These are phyloP conservation scores for Penicillium concentricum DNA, from an alignment of 2,329 filamentous ascomycete species.

Conservation along the genomic window DNA sequence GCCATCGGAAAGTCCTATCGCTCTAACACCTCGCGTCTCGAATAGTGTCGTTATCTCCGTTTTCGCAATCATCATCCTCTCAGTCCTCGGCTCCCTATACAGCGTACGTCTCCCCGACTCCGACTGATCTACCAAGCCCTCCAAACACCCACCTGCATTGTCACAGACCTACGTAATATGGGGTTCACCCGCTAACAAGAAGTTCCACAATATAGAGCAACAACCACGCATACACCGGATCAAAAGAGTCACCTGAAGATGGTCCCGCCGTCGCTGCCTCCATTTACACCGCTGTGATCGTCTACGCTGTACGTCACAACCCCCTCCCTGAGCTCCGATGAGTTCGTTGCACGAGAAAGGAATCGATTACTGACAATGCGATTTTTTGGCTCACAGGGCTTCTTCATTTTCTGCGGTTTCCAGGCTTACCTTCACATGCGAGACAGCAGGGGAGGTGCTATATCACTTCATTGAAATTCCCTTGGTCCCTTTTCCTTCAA, in stretches of 20 bases:
- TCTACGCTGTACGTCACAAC: conserved; percentile 73
- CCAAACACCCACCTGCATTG: conserved; percentile 3
- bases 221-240: conserved; percentile 81
- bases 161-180: conserved; percentile 2
- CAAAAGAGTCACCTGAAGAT: conserved; percentile 66
- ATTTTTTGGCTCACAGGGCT: conserved; percentile 56
- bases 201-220: conserved; percentile 48
- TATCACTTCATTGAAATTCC: conserved; percentile 61
- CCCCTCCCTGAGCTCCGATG: background rate
- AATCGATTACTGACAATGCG: conserved; percentile 14
- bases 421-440: conserved; percentile 85
- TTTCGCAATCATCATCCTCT: conserved; percentile 65
- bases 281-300: conserved; percentile 81
- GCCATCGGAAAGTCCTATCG: background rate
- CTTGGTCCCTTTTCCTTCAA: conserved; percentile 16
- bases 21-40: conserved; percentile 11
- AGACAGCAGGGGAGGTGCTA: conserved; percentile 78
- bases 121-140: background rate
- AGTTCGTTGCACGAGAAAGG: background rate
- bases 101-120: conserved; percentile 49
- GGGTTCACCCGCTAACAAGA: conserved; percentile 7
- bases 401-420: conserved; percentile 86
- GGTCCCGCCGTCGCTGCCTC: conserved; percentile 76
- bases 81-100: conserved; percentile 70
- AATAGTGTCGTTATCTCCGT: conserved; percentile 67